phyloP scores from a whole-genome alignment of 2,329 filamentous ascomycete genomes.

The Stachybotrys chlorohalonatus region DNA sequence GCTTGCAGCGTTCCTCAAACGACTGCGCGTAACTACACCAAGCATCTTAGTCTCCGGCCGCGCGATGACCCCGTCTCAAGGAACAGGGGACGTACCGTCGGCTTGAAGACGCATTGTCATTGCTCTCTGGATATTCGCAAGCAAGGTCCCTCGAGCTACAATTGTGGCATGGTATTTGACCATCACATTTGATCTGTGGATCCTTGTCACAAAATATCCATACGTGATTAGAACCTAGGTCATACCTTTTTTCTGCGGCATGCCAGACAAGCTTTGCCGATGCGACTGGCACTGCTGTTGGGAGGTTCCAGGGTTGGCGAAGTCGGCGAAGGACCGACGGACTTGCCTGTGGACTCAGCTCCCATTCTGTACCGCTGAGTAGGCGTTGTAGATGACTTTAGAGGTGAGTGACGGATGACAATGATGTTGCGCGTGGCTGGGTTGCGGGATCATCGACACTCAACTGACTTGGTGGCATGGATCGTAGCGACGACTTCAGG shows the following conservation, averaged over 20 bases:
- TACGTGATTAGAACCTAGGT: not conserved
- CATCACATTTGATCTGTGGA: constrained; percentile 15
- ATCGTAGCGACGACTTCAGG: no score
- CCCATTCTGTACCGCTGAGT: not conserved
- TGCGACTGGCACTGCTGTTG: not conserved
- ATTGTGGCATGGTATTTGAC: constrained; percentile 13
- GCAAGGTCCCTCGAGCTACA: constrained; percentile 10
- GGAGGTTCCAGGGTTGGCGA: not conserved
- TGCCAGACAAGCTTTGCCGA: constrained; percentile 7
- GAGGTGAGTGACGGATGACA: no score
- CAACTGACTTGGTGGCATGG: no score
- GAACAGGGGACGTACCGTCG: constrained; percentile 7
- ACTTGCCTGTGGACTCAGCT: not conserved
- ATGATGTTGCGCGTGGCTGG: no score
- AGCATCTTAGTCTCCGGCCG: not conserved
- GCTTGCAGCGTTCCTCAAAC: constrained; percentile 12
- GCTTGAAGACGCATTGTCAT: constrained; percentile 12
- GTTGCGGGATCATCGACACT: no score
- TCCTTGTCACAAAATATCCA: not conserved
- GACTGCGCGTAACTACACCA: not conserved
- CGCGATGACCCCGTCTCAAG: constrained; percentile 2
- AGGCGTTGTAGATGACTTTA: no score
- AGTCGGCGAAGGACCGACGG: not conserved
- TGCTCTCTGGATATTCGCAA: constrained; percentile 11
- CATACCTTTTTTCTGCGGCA: constrained; percentile 12